These are phyloP conservation scores for Boletus hoseneyae DNA, from an alignment of 1,284 basidiomycete species.

Conservation along the genomic window DNA sequence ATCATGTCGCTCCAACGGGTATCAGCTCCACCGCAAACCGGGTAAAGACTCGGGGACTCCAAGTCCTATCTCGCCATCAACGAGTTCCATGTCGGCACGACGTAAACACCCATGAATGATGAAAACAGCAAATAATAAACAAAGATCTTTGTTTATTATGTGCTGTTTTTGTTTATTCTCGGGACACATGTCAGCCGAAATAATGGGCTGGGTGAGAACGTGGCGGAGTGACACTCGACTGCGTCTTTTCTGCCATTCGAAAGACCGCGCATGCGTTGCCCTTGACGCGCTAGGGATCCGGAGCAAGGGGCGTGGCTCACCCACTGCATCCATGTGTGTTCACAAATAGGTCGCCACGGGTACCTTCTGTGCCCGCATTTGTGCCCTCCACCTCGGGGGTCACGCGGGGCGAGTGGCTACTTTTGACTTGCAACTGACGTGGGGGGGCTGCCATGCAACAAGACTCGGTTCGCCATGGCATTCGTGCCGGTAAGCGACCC, in stretches of 20 bases:
- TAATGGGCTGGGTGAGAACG: conserved; percentile 22
- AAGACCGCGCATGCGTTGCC: conserved; percentile 6
- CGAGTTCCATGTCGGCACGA: too few species aligned
- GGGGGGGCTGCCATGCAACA: background rate
- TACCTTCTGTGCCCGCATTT: conserved; percentile 4
- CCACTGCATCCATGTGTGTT: conserved; percentile 9
- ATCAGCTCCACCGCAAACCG: too few species aligned
- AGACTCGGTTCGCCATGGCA: background rate
- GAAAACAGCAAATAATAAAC: background rate
- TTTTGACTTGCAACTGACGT: background rate
- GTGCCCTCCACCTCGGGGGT: background rate
- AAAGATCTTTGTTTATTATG: too few species aligned
- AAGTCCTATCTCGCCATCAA: background rate
- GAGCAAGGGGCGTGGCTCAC: background rate
- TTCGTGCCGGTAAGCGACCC: background rate
- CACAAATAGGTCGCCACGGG: conserved; percentile 14
- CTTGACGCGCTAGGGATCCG: background rate
- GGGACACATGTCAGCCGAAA: conserved; percentile 2
- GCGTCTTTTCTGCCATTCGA: conserved; percentile 36
- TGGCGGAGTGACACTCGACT: conserved; percentile 15
- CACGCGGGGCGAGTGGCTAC: background rate
- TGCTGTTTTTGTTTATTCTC: too few species aligned
- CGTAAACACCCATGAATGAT: too few species aligned
- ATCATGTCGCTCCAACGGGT: background rate
- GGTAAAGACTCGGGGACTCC: background rate